Evolutionary conservation across 345 rosid genomes (phyloP).

Genomic region (Pelargonium nanum): DNA sequence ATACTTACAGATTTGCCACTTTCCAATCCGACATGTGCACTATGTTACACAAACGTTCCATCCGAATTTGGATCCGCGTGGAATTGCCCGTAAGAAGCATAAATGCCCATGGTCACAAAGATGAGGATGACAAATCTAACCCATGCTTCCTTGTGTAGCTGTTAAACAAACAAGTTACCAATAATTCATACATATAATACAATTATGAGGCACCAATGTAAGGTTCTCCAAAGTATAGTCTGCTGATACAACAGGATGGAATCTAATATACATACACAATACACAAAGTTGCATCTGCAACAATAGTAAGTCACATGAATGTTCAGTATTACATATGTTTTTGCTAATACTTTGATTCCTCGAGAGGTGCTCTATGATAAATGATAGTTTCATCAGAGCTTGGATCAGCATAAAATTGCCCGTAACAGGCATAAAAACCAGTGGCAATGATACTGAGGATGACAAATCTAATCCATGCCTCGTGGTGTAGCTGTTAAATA

Average conservation of each 20-base stretch:
- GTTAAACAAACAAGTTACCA: constrained; percentile 8
- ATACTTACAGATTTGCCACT: too few species aligned
- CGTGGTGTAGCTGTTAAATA: constrained; percentile 66
- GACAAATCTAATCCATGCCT: constrained; percentile 85
- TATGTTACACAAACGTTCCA: constrained; percentile 30
- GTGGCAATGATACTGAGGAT: constrained; percentile 50
- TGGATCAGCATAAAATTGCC: constrained; percentile 70
- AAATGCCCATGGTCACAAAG: constrained; percentile 36
- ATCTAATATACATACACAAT: too few species aligned
- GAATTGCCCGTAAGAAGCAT: constrained; percentile 68
- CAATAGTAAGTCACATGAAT: neutral
- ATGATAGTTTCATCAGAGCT: constrained; percentile 35
- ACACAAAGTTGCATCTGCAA: too few species aligned
- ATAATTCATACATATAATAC: neutral
- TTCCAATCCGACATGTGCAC: constrained; percentile 39
- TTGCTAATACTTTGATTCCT: constrained; percentile 6
- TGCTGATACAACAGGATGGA: neutral
- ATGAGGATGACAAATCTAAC: constrained; percentile 56
- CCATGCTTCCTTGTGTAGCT: constrained; percentile 81
- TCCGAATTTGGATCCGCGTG: constrained; percentile 44
- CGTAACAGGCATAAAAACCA: constrained; percentile 63
- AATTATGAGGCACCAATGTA: neutral
- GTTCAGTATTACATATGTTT: neutral
- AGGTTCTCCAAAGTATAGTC: too few species aligned
- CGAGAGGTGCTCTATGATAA: constrained; percentile 48